Base-by-base conservation (phyloP, 2,329 filamentous ascomycete genomes). In the Clathrospora elynae region DNA sequence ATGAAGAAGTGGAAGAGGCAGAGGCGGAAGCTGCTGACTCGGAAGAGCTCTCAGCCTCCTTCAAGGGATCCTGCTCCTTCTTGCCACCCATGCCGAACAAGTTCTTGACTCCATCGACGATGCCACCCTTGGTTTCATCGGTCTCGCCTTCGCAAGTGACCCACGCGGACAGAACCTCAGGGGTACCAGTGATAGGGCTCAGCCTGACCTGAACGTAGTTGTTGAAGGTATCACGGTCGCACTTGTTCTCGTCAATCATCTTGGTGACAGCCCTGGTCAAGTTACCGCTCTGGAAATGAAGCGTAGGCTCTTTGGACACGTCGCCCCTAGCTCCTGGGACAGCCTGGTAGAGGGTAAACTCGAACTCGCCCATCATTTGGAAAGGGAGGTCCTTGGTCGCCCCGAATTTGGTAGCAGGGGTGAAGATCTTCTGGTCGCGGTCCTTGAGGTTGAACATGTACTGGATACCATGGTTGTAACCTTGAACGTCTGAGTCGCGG, bases 31-130 rank as follows among this genome's bases (percentile, higher is more conserved):
- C 68, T 14, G 75, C 77, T 9, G 80, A 79, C 31, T 68, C 66
- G 13, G 61, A 62, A 51, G 61, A 56, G 46, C 57, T 62, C 37
- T 69, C 68, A 20, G 54, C 69, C 34, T 85, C 87, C 46, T 82
- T 79, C 22, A 96, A 65, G 6, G 80, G 75, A 51, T 81, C 79
- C 71, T 96, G 87, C 42, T 92, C 88, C 51, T 95, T 95, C 73
- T 89, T 90, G 62, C 88, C 88, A 17, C 92, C 93, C 66, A 97
- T 91, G 5, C 93, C 93, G 65, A 99, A 95, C 51, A 96, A 82
- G 53, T 91, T 95, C 78, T 99, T 99, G 55, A 97, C 89, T 29
- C 90, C 91, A 63, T 96, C 92, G 33, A 96, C 88, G 34, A 97
- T 81, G 36, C 86, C 85, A 52, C 88, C 88, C 68, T 90, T 89